These are phyloP conservation scores for Acidiella bohemica DNA, from an alignment of 495 filamentous ascomycete species.

Conservation along the genomic window DNA sequence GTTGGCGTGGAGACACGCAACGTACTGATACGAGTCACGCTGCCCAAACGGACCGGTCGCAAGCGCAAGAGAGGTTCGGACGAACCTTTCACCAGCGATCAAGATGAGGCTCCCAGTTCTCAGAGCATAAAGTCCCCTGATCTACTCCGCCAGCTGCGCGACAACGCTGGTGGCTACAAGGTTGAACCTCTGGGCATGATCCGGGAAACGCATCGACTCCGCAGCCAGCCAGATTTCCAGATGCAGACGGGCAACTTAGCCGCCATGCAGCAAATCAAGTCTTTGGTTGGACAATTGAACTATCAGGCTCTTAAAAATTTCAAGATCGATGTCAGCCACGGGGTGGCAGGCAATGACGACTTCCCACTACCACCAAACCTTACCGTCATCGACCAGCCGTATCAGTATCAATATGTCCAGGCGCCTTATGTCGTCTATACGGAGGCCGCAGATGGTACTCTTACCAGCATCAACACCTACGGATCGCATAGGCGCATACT, in stretches of 20 bases:
- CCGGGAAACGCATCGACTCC: slow-evolving; percentile 71
- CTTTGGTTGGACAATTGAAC: slow-evolving; percentile 50
- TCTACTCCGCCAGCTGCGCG: slow-evolving; percentile 52
- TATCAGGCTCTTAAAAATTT: slow-evolving; percentile 62
- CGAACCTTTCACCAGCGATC: slow-evolving; percentile 40
- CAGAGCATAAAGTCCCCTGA: slow-evolving; percentile 10
- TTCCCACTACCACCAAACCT: slow-evolving; percentile 71
- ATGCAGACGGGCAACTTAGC: slow-evolving; percentile 46
- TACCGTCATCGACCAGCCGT: slow-evolving; percentile 50
- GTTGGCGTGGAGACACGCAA: slow-evolving; percentile 59
- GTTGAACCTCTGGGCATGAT: slow-evolving; percentile 62
- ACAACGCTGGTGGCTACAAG: slow-evolving; percentile 55
- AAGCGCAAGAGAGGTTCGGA: slow-evolving; percentile 64
- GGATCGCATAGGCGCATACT: slow-evolving; percentile 36
- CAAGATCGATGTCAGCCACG: slow-evolving; percentile 51
- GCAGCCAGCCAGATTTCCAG: slow-evolving; percentile 63
- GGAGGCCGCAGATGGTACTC: slow-evolving; percentile 30
- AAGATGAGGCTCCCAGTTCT: neutral
- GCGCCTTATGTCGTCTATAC: slow-evolving; percentile 30
- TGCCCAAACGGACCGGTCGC: slow-evolving; percentile 74
- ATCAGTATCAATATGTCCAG: slow-evolving; percentile 40
- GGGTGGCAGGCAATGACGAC: slow-evolving; percentile 42
- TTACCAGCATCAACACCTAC: slow-evolving; percentile 41
- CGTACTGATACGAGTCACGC: slow-evolving; percentile 69
- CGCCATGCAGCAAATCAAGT: slow-evolving; percentile 52